Conservation (phyloP, 192 early-diverging fungal species). For the Chytriomyces sp. region DNA sequence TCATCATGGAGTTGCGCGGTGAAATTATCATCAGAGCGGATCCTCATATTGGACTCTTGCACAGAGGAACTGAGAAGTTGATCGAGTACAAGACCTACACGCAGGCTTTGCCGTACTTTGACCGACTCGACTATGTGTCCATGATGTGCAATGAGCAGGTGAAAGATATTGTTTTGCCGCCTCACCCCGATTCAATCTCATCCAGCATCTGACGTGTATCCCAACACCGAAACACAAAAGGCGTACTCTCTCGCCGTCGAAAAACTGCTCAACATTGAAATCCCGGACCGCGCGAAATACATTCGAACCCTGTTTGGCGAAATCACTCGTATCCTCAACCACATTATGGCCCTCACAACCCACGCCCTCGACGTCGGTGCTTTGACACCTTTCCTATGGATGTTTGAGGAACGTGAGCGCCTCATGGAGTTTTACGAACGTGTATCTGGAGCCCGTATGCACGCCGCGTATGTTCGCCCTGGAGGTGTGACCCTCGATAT, state of each 20-base stretch:
- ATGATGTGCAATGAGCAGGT: slow-evolving; percentile 97
- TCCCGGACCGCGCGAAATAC: slow-evolving; percentile 88
- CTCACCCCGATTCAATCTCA: no score
- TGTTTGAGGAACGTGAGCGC: slow-evolving; percentile 99
- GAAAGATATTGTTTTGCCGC: neutral
- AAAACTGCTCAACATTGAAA: slow-evolving; percentile 97
- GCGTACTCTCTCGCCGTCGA: slow-evolving; percentile 96
- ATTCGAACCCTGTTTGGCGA: slow-evolving; percentile 98
- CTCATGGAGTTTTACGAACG: slow-evolving; percentile 99
- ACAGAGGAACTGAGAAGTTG: slow-evolving; percentile 98
- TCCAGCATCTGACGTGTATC: neutral
- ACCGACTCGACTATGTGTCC: slow-evolving; percentile 95
- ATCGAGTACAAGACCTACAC: slow-evolving; percentile 99
- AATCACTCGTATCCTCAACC: slow-evolving; percentile 97
- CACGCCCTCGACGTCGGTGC: slow-evolving; percentile 99
- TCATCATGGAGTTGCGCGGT: slow-evolving; percentile 93
- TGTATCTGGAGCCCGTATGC: slow-evolving; percentile 97
- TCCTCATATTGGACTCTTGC: slow-evolving; percentile 96
- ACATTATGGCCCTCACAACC: slow-evolving; percentile 96
- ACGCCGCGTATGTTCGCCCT: slow-evolving; percentile 94
- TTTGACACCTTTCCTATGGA: slow-evolving; percentile 96
- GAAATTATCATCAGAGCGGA: slow-evolving; percentile 92
- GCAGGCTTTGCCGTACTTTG: slow-evolving; percentile 98
- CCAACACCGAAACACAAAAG: slow-evolving; percentile 51
- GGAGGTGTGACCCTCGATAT: slow-evolving; percentile 94